Percentiles rank a stretch among this genome's conserved stretches.
phyloP scores from a whole-genome alignment of 2,329 filamentous ascomycete species.

The Paramyrothecium sp. region DNA sequence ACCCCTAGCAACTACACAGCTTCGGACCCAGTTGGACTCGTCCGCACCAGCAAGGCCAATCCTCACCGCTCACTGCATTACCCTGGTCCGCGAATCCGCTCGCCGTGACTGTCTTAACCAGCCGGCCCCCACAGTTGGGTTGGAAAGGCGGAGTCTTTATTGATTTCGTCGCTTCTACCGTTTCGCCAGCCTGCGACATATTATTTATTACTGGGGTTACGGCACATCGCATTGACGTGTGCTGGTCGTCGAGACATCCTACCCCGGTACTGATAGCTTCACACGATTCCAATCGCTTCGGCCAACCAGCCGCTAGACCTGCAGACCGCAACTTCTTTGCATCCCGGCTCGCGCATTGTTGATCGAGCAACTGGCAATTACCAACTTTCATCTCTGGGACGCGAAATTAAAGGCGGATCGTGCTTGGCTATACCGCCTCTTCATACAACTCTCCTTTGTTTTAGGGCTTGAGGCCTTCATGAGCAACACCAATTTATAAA shows the following conservation, averaged over 20 bases:
- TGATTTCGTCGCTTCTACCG: not conserved
- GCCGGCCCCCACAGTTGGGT: not conserved
- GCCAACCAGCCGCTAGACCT: not conserved
- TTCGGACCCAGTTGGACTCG: not conserved
- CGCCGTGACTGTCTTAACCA: not conserved
- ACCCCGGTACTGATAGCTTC: not conserved
- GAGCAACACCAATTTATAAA: too few relatives aligned
- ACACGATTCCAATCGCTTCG: not conserved
- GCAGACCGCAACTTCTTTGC: not conserved
- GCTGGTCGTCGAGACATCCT: not conserved
- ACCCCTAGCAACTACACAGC: not conserved
- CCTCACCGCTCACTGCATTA: not conserved
- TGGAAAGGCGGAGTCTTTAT: not conserved
- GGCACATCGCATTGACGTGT: not conserved
- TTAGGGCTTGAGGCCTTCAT: not conserved
- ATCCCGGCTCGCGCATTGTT: not conserved
- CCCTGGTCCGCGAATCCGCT: not conserved
- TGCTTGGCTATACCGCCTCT: not conserved
- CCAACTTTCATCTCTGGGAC: not conserved
- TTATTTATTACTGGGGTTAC: not conserved
- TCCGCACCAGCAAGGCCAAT: not conserved
- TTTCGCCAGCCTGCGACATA: not conserved
- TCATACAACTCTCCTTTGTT: not conserved
- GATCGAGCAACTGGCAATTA: not conserved
- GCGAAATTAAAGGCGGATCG: not conserved